Evolutionary conservation across 2,329 filamentous ascomycete genomes (phyloP), one percentile per base, ranked within the genome.

Genomic region (Xylaria sp.): DNA sequence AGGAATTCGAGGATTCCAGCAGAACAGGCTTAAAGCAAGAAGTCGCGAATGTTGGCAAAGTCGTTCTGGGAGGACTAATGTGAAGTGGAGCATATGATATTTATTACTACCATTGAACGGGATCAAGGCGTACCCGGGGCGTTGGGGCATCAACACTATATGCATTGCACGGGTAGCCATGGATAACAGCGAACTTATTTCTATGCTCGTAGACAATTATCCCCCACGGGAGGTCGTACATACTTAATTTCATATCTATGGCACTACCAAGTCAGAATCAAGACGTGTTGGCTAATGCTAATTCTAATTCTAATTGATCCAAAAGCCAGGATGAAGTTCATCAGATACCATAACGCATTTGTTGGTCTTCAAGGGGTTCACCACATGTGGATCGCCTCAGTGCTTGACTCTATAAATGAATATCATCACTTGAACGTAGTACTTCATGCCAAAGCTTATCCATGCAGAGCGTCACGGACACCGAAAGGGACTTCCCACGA

Each of bases 371-470:
- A 81, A 75, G 69, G 74, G 70, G 73, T 77, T 75, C 71, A 76
- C 77, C 75, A 75, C 70, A 70, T 70, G 67, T 74, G 74, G 74
- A 72, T 71, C 68, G 73, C 85, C 87, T 97, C 91, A 91, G 93
- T 92, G 93, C 93, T 97, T 97, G 93, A 97, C 93, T 97, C 93
- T 96, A 93, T 93, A 82, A 84, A 87, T 90, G 85, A 83, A 89
- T 87, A 87, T 97, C 93, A 97, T 97, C 93, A 97, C 85, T 71
- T 89, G 80, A 85, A 85, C 85, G 53, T 15, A 19, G 7, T 33
- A 40, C 27, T 13, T 58, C 43, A n/a, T 48, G 40, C 54, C 65
- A 56, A 63, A n/a, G 21, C 52, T 11, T 52, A 51, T 62, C 64
- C 58, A 57, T 63, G 61, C 46, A 57, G 58, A 67, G 46, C 49